phyloP scores from a whole-genome alignment of 2,329 filamentous ascomycete genomes.

The Dothideomycetidae sp. region DNA sequence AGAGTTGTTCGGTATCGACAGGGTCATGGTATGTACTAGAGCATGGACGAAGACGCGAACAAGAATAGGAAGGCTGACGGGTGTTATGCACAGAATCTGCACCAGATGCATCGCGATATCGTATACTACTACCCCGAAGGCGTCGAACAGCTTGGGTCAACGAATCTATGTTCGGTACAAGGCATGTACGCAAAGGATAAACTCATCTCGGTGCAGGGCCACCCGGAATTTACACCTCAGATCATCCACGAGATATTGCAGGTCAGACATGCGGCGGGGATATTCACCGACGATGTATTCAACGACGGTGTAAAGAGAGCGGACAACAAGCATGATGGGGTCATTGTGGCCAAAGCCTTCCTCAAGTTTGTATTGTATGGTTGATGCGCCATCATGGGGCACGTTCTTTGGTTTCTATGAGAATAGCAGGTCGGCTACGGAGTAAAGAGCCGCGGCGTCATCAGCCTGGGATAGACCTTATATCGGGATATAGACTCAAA shows the following conservation, averaged over 20 bases:
- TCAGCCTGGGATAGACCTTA: too few relatives aligned
- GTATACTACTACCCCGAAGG: slow-evolving; percentile 50
- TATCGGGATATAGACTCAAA: too few relatives aligned
- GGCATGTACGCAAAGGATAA: slow-evolving; percentile 56
- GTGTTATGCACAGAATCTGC: slow-evolving; percentile 46
- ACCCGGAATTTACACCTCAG: slow-evolving; percentile 65
- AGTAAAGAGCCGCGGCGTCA: too few relatives aligned
- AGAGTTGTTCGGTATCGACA: slow-evolving; percentile 54
- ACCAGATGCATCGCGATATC: slow-evolving; percentile 79
- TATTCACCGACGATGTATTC: slow-evolving; percentile 57
- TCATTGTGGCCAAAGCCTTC: slow-evolving; percentile 60
- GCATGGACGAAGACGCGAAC: slow-evolving; percentile 15
- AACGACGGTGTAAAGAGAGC: slow-evolving; percentile 54
- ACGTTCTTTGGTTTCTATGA: too few relatives aligned
- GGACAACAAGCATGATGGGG: slow-evolving; percentile 58
- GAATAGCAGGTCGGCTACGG: too few relatives aligned
- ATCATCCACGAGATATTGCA: slow-evolving; percentile 58
- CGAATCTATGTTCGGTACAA: slow-evolving; percentile 57
- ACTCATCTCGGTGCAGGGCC: slow-evolving; percentile 68
- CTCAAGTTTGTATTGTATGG: slow-evolving; percentile 58
- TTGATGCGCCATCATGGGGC: too few relatives aligned
- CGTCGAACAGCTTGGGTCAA: slow-evolving; percentile 49
- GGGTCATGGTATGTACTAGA: slow-evolving; percentile 33
- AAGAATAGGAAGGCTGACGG: slow-evolving; percentile 3
- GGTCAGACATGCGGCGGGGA: slow-evolving; percentile 47